phyloP scores from a whole-genome alignment of 106 monocot species.

The Allium sativum region DNA sequence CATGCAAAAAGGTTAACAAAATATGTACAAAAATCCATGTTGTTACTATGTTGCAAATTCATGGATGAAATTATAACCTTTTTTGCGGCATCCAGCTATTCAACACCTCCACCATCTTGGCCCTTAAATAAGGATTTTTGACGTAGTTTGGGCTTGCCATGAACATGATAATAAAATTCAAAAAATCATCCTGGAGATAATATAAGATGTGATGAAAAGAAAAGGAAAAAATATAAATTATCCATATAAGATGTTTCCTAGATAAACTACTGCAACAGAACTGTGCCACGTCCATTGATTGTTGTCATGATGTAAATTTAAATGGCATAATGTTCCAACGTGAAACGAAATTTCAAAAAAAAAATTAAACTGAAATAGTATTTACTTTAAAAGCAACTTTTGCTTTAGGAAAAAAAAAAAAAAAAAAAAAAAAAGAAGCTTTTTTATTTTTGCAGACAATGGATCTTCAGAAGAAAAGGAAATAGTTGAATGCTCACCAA shows the following conservation, averaged over 20 bases:
- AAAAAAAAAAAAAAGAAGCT: neutral
- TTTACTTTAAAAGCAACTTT: too few species aligned
- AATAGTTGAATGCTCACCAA: conserved; percentile 35
- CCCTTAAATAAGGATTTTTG: conserved; percentile 90
- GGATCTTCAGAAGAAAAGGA: neutral
- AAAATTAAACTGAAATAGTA: too few species aligned
- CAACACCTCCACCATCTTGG: conserved; percentile 99
- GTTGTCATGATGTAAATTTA: too few species aligned
- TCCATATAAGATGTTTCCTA: too few species aligned
- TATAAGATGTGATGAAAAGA: neutral
- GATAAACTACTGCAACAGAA: neutral
- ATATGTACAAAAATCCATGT: too few species aligned
- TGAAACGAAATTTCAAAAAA: too few species aligned
- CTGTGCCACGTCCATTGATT: too few species aligned
- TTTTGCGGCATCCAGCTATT: conserved; percentile 90
- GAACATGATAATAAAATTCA: conserved; percentile 99
- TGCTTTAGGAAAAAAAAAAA: too few species aligned
- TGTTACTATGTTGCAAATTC: too few species aligned
- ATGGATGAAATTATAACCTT: conserved; percentile 30
- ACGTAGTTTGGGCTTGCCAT: conserved; percentile 87
- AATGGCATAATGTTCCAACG: too few species aligned
- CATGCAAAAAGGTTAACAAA: too few species aligned
- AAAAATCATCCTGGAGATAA: conserved; percentile 74
- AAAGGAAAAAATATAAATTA: conserved; percentile 3
- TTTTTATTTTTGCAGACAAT: neutral